Percentiles rank a stretch among this genome's conserved stretches.
Conservation (phyloP, 768 basidiomycete genomes). For the Suillus paluster region DNA sequence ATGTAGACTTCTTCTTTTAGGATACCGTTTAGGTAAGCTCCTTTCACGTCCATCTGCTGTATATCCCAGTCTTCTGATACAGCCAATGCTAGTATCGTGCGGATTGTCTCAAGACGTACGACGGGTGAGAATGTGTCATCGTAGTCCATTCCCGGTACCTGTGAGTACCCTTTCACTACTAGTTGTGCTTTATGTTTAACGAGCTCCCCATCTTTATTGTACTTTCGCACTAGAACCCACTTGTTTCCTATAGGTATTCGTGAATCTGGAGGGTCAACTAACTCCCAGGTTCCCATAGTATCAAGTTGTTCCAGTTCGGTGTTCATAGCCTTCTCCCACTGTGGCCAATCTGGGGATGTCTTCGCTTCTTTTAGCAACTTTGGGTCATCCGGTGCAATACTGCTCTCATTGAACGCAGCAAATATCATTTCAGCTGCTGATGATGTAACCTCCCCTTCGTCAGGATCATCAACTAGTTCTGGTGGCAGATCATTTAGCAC, state of each 20-base stretch:
- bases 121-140: constrained; percentile 35
- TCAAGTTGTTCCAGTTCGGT: neutral
- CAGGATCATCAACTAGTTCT: too few species aligned
- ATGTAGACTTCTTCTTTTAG: constrained; percentile 43
- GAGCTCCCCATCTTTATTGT: constrained; percentile 1
- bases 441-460: too few species aligned
- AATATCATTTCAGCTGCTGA: too few species aligned
- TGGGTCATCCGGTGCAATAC: too few species aligned
- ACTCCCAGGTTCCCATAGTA: constrained; percentile 13
- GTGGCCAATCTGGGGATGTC: too few species aligned
- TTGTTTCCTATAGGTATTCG: neutral
- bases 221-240: constrained; percentile 12
- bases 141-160: constrained; percentile 46
- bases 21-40: constrained; percentile 12
- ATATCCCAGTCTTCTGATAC: constrained; percentile 11
- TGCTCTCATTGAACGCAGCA: too few species aligned
- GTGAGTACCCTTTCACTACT: constrained; percentile 45
- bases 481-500: too few species aligned
- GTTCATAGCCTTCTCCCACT: too few species aligned
- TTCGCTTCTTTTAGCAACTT: too few species aligned
- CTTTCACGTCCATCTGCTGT: constrained; percentile 15
- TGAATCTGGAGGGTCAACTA: constrained; percentile 7
- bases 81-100: constrained; percentile 23
- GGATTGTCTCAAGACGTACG: constrained; percentile 25
- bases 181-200: constrained; percentile 42